phyloP scores from a whole-genome alignment of 1,139 yeast species.

The Debaryomyces coudertii region DNA sequence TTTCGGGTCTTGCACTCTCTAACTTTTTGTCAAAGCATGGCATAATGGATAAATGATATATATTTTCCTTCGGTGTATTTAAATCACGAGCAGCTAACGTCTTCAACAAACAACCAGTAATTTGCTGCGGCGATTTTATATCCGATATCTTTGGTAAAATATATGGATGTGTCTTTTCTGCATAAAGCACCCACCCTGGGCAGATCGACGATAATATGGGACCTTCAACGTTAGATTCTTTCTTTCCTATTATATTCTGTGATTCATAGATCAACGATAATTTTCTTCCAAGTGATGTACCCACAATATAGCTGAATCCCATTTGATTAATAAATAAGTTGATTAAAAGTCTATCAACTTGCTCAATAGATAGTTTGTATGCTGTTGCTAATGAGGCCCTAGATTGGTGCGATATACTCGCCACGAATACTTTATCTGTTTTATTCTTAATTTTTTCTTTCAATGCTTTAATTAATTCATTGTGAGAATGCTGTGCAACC shows the following conservation, averaged over 20 bases:
- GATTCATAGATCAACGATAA: conserved; percentile 67
- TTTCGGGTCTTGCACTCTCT: conserved; percentile 88
- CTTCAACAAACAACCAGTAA: conserved; percentile 80
- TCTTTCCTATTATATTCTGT: conserved; percentile 44
- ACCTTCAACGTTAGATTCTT: conserved; percentile 22
- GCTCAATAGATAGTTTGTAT: conserved; percentile 52
- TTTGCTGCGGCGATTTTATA: conserved; percentile 90
- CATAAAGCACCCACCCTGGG: conserved; percentile 97
- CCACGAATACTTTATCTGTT: conserved; percentile 54
- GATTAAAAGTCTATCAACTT: conserved; percentile 63
- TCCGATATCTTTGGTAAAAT: conserved; percentile 62
- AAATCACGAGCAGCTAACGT: conserved; percentile 49
- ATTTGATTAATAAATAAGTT: conserved; percentile 60
- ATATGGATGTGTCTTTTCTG: conserved; percentile 92
- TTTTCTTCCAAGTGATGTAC: conserved; percentile 81
- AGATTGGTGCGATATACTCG: conserved; percentile 84
- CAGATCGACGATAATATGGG: conserved; percentile 72
- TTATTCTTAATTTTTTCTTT: conserved; percentile 28
- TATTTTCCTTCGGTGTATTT: conserved; percentile 34
- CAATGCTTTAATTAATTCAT: conserved; percentile 68
- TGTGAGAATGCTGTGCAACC: conserved; percentile 88
- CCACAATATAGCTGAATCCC: conserved; percentile 77
- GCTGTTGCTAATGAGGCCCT: conserved; percentile 82
- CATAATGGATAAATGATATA: conserved; percentile 87
- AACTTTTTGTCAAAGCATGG: conserved; percentile 97